These are phyloP conservation scores for Posidonia australis DNA, from an alignment of 106 monocot species.

Conservation along the genomic window DNA sequence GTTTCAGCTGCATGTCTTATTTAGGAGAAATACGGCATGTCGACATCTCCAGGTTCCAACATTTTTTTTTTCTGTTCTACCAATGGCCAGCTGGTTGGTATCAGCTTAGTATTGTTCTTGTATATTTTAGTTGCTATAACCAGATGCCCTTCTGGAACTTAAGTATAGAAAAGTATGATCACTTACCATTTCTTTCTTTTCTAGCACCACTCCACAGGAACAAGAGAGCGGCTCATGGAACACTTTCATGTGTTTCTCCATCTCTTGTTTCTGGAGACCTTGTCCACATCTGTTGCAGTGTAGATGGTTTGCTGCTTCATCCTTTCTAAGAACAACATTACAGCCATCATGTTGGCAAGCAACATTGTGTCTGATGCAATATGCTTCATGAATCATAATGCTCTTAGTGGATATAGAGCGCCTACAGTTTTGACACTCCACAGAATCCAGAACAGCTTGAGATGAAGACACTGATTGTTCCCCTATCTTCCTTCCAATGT, in stretches of 20 bases:
- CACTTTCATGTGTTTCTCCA: slow-evolving; percentile 92
- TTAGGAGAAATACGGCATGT: too few relatives aligned
- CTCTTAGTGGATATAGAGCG: slow-evolving; percentile 40
- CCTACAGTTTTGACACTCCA: slow-evolving; percentile 65
- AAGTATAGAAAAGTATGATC: not conserved
- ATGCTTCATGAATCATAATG: slow-evolving; percentile 80
- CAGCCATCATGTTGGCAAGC: slow-evolving; percentile 70
- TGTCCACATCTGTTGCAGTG: slow-evolving; percentile 72
- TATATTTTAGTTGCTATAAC: too few relatives aligned
- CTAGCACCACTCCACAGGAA: slow-evolving; percentile 63
- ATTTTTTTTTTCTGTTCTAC: too few relatives aligned
- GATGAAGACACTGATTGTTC: slow-evolving; percentile 18
- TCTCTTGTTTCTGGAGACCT: slow-evolving; percentile 49
- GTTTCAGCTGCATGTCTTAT: too few relatives aligned
- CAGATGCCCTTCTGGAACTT: too few relatives aligned
- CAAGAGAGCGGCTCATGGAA: slow-evolving; percentile 80
- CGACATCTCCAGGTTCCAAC: too few relatives aligned
- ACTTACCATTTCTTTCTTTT: slow-evolving; percentile 91
- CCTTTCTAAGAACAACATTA: slow-evolving; percentile 77
- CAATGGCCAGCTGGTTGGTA: too few relatives aligned
- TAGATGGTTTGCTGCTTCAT: slow-evolving; percentile 69
- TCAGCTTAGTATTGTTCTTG: too few relatives aligned
- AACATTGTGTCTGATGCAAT: slow-evolving; percentile 76
- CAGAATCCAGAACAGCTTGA: slow-evolving; percentile 34
- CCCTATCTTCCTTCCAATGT: slow-evolving; percentile 23